Evolutionary conservation across 108 stramenopile species (phyloP).

Genomic region (Skeletonema marinoi): DNA sequence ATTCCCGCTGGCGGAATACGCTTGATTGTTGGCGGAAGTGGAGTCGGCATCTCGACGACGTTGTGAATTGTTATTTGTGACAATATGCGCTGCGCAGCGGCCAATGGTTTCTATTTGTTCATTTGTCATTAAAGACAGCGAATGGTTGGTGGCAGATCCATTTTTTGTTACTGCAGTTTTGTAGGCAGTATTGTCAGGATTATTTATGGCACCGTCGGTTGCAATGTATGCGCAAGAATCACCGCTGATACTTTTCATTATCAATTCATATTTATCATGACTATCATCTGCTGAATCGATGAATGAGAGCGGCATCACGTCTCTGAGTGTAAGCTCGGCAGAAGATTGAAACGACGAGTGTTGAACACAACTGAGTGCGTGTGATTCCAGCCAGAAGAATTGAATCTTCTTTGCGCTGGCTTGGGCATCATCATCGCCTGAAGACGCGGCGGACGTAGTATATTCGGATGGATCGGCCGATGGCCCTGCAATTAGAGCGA

Average conservation of each 20-base stretch:
- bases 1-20: background rate
- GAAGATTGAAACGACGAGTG: conserved; percentile 7
- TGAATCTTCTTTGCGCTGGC: background rate
- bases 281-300: background rate
- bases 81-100: background rate
- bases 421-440: background rate
- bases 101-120: background rate
- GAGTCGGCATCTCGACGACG: background rate
- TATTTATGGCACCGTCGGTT: conserved; percentile 14
- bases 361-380: conserved; percentile 14
- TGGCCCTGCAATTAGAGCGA: background rate
- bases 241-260: conserved; percentile 6
- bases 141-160: background rate
- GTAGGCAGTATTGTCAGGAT: background rate
- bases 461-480: background rate
- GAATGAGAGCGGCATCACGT: conserved; percentile 8
- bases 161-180: background rate
- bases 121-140: background rate
- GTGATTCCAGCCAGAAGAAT: conserved; percentile 26
- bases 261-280: background rate
- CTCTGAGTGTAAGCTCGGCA: background rate
- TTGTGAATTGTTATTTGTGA: background rate
- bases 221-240: conserved; percentile 13
- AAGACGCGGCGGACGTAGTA: background rate
- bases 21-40: background rate